A percentile compares a stretch with the other conserved stretches of the same genome.
Evolutionary conservation across 495 filamentous ascomycete species (phyloP).

Genomic region (Trichoderma orchidacearum): DNA sequence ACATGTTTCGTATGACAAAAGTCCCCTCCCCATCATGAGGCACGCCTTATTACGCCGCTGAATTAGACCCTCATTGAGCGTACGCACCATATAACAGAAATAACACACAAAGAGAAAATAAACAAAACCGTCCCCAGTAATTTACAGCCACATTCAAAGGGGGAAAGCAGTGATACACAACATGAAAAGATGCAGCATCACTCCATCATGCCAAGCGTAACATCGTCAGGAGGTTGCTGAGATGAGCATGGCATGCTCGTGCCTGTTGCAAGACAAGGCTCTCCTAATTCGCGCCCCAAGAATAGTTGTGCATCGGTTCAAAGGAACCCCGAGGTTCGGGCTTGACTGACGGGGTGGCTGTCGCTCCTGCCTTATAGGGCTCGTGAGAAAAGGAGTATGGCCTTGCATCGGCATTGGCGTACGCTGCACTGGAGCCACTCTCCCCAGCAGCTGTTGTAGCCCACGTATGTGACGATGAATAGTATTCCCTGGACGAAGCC

Average conservation of each 20-base stretch:
- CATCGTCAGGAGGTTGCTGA: no score
- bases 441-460: constrained; percentile 26
- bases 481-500: constrained; percentile 27
- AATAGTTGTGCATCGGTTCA: constrained; percentile 17
- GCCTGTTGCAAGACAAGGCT: not conserved
- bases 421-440: constrained; percentile 15
- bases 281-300: constrained; percentile 1
- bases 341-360: constrained; percentile 4
- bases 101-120: not conserved
- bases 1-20: no score
- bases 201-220: no score
- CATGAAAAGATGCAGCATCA: no score
- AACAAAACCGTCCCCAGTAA: not conserved
- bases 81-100: no score
- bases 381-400: constrained; percentile 25
- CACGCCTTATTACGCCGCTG: not conserved
- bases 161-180: not conserved
- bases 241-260: no score
- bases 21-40: no score
- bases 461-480: constrained; percentile 29
- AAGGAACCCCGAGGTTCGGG: constrained; percentile 8
- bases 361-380: constrained; percentile 10
- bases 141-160: not conserved
- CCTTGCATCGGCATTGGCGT: constrained; percentile 21
- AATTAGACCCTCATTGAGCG: not conserved